Evolutionary conservation across 805 yeast genomes (phyloP).

Genomic region (Blastobotrys peoriensis): DNA sequence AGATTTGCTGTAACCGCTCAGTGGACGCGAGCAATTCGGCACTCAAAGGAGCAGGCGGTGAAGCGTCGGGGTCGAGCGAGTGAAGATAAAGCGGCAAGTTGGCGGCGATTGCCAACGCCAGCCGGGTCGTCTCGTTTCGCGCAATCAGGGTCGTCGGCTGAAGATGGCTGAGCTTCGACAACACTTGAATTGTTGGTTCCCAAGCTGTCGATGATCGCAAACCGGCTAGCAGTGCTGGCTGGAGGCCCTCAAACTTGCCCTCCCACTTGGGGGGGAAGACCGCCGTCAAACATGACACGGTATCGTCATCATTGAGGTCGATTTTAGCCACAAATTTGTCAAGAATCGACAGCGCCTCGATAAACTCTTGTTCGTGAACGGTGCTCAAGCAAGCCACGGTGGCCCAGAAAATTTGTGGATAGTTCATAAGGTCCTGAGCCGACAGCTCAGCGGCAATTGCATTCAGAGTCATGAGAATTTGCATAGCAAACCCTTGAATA

Average conservation of each 20-base stretch:
- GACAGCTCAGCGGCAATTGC: conserved; percentile 84
- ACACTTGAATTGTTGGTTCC: conserved; percentile 65
- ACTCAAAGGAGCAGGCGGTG: conserved; percentile 21
- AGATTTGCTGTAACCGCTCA: conserved; percentile 52
- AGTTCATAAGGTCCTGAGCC: conserved; percentile 69
- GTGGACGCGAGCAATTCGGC: conserved; percentile 48
- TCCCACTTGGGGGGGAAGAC: conserved; percentile 96
- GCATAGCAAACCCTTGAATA: conserved; percentile 96
- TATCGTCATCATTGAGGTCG: conserved; percentile 77
- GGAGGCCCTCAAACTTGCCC: conserved; percentile 85
- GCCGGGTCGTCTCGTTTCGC: conserved; percentile 41
- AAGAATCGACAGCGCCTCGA: conserved; percentile 77
- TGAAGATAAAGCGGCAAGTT: conserved; percentile 82
- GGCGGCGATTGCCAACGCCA: conserved; percentile 66
- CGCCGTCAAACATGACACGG: conserved; percentile 73
- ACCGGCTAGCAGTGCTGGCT: conserved; percentile 73
- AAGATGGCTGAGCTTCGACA: conserved; percentile 63
- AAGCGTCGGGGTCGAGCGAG: conserved; percentile 58
- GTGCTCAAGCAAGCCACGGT: conserved; percentile 87
- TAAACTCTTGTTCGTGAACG: conserved; percentile 86
- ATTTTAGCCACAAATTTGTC: conserved; percentile 80
- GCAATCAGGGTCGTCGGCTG: conserved; percentile 65
- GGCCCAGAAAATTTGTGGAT: conserved; percentile 94
- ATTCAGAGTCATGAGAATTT: conserved; percentile 90
- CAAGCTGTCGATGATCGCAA: conserved; percentile 73